These are phyloP conservation scores for Coniochaeta sp. DNA, from an alignment of 2,329 filamentous ascomycete genomes.

Conservation along the genomic window DNA sequence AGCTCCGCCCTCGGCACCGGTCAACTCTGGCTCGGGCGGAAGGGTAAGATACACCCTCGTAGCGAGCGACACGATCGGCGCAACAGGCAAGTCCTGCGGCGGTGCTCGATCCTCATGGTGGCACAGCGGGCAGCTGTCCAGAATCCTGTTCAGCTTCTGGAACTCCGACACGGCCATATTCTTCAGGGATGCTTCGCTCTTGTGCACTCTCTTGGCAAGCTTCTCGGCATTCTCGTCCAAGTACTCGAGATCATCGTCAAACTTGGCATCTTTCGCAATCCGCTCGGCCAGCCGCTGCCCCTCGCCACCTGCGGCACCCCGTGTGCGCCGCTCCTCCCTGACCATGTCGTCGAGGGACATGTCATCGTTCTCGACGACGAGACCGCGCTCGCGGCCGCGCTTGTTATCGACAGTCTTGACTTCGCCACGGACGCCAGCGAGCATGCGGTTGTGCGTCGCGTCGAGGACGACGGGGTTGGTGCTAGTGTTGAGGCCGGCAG, in stretches of 20 bases:
- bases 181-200: constrained; percentile 80
- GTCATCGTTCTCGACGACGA: constrained; percentile 85
- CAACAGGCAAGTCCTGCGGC: constrained; percentile 61
- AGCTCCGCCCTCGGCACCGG: constrained; percentile 61
- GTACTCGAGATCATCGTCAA: constrained; percentile 89
- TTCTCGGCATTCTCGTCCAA: constrained; percentile 94
- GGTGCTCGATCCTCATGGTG: constrained; percentile 74
- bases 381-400: constrained; percentile 74
- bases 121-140: constrained; percentile 85
- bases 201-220: constrained; percentile 79
- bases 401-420: constrained; percentile 73
- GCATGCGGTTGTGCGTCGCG: constrained; percentile 82
- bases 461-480: constrained; percentile 68
- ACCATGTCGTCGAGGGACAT: constrained; percentile 98
- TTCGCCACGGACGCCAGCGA: constrained; percentile 67
- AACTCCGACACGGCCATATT: constrained; percentile 83
- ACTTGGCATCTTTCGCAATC: constrained; percentile 89
- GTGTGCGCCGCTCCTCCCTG: constrained; percentile 82
- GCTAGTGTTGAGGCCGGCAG: constrained; percentile 41
- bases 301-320: constrained; percentile 70
- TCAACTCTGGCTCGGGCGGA: constrained; percentile 82
- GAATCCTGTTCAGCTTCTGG: constrained; percentile 77
- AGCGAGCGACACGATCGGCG: constrained; percentile 77
- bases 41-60: constrained; percentile 85
- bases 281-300: constrained; percentile 78